Base-by-base conservation (phyloP, 306 rosid genomes). In the Ziziphus jujuba region DNA sequence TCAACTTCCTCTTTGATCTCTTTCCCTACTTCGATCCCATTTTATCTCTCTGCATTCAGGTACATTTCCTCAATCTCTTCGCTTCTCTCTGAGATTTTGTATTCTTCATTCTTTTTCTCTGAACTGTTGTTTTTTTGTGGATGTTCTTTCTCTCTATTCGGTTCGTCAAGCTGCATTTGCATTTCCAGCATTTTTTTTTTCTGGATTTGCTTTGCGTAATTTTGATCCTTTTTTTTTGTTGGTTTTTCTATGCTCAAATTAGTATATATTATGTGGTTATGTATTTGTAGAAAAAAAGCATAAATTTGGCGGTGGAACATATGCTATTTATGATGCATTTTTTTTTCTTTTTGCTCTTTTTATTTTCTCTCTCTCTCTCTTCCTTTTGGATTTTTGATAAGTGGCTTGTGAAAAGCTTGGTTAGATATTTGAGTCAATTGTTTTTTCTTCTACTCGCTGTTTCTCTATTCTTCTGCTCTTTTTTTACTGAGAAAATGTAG, bases 1-100 rank as follows among this genome's bases (percentile, higher is more conserved):
- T 59, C 56, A 68, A 9, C 79, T 36, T 19, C 13, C 89, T 65
- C 76, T 82, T 72, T 87, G 79, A 71, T 85, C 75, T 48, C 77
- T 71, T 23, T 28, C 33, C 33, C 22, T 5, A 14, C 55, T 50
- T 65, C 70, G 81, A 76, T 86, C 96, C 84, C 63, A n/a, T 56
- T 62, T 62, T 33, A 50, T n/a, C 75, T 55, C 65, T 70, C 49
- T 5, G 63, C 28, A 43, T 55, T 70, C 72, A 79, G 95, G 95
- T 85, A 8, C 74, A 16, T 71, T 63, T 47, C 43, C 61, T 67
- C 28, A 11, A 45, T 21, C 13, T 19, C 49, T 48, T 0, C 50
- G 25, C 33, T 55, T 2, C 52, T 34, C 24, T 43, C 59, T 43
- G 24, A 52, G 61, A 65, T 38, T 66, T 31, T 28, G 1, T 31